Conservation (phyloP, 306 rosid species). For the Fragaria nilgerrensis region DNA sequence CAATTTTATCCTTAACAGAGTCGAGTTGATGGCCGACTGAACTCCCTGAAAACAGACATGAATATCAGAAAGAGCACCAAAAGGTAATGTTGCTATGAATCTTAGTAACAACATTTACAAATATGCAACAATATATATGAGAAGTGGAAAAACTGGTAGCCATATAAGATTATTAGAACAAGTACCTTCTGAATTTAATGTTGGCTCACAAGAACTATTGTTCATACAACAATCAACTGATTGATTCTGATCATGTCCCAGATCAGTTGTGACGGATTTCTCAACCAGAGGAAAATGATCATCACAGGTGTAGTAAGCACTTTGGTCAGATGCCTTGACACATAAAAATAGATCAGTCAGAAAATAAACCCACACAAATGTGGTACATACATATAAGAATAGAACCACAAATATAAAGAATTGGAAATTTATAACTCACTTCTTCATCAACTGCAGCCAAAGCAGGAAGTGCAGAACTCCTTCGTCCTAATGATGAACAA, state of each 20-base stretch:
- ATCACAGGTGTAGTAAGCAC: constrained; percentile 76
- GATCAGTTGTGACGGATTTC: constrained; percentile 32
- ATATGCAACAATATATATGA: constrained; percentile 1
- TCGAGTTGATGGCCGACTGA: constrained; percentile 38
- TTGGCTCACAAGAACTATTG: constrained; percentile 30
- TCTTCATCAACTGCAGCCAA: constrained; percentile 81
- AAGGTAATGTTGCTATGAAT: not conserved
- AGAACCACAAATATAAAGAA: constrained; percentile 7
- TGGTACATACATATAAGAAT: not conserved
- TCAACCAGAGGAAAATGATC: constrained; percentile 48
- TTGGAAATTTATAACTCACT: constrained; percentile 42
- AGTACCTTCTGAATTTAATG: constrained; percentile 60
- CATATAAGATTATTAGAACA: constrained; percentile 15
- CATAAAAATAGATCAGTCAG: constrained; percentile 21
- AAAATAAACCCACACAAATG: constrained; percentile 10
- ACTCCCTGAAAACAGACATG: constrained; percentile 43
- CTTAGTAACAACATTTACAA: not conserved
- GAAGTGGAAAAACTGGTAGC: constrained; percentile 18
- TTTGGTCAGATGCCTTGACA: constrained; percentile 52
- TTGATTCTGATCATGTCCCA: constrained; percentile 28
- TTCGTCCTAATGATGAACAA: constrained; percentile 52
- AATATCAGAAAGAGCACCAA: constrained; percentile 16
- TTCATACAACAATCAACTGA: constrained; percentile 27
- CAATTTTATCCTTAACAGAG: constrained; percentile 47
- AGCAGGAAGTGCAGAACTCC: constrained; percentile 43